Evolutionary conservation across 345 rosid species (phyloP), one percentile per base, ranked within the genome.

Genomic region (Lepidium africanum): DNA sequence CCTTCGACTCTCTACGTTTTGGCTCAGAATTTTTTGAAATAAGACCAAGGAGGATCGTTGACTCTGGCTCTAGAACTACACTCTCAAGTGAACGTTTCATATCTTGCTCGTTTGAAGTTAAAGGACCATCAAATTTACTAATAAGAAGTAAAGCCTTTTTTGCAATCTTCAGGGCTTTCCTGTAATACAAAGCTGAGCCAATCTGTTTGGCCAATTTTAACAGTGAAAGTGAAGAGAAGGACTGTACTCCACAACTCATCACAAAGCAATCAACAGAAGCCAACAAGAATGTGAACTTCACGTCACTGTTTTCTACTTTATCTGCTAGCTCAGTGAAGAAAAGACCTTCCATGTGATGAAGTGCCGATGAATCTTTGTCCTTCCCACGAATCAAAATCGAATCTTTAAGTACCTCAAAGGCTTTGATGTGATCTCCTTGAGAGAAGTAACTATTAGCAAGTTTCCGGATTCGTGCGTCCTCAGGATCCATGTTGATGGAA

Each of bases 401-500:
- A 42, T 35, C 56, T 55, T 71, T 58, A 10, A 63, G 10, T 12
- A 37, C 25, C 41, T 63, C 76, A 41, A 69, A 48, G 8, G 73
- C 73, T 47, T 69, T 69, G 50, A 6, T 69, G 59, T 16, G 41
- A 12, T 59, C 38, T 47, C 58, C 65, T 39, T 30, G 2, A 53
- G n/a, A 0, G 17, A 6, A 4, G 0, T 27, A 27, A 27, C 3
- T 43, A 11, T 8, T 0, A 4, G 11, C 16, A 33, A 46, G 55
- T 4, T 33, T 11, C 2, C 1, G 0, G 17, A 46, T 15, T 46
- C 35, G 2, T 10, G 5, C 16, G 0, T 12, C 54, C 12, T 62
- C 19, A 35, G 15, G 30, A 3, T 8, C 15, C 67, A 46, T 62
- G 27, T 16, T 14, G 2, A 6, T 5, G 14, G 6, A 53, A 52